These are phyloP conservation scores for Aspergillaceae sp. DNA, from an alignment of 2,329 filamentous ascomycete genomes.

Conservation along the genomic window DNA sequence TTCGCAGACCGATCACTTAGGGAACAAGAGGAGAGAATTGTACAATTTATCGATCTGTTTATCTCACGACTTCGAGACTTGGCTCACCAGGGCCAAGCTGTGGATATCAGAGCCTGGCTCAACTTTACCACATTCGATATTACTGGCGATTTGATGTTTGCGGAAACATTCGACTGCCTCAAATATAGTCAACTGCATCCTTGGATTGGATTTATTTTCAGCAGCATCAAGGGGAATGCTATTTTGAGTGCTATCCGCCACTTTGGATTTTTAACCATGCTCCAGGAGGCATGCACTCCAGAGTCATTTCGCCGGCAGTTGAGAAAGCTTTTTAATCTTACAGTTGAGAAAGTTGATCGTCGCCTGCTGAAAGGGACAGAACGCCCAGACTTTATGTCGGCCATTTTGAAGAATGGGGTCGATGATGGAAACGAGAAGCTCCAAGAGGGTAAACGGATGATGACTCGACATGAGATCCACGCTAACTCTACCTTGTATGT, in stretches of 20 bases:
- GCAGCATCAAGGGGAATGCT: constrained; percentile 7
- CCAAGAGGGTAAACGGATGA: constrained; percentile 1
- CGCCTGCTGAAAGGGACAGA: neutral
- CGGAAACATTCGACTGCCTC: constrained; percentile 27
- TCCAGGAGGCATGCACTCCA: neutral
- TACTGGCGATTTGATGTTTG: constrained; percentile 20
- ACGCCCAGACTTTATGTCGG: constrained; percentile 9
- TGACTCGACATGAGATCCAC: constrained; percentile 18
- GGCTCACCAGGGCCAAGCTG: neutral
- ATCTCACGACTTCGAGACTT: neutral
- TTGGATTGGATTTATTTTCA: constrained; percentile 29
- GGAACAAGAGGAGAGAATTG: constrained; percentile 9
- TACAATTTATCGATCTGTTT: neutral
- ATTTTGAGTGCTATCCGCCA: neutral
- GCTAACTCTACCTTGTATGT: constrained; percentile 19
- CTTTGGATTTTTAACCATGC: neutral
- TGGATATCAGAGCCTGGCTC: constrained; percentile 20
- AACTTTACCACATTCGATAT: constrained; percentile 29
- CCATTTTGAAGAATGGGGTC: constrained; percentile 14
- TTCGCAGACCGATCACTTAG: constrained; percentile 18
- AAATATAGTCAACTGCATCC: constrained; percentile 21
- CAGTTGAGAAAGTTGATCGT: neutral
- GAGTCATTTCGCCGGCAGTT: no score
- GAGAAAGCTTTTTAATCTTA: neutral
- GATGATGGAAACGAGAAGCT: constrained; percentile 7